Evolutionary conservation across 225 moss, liverwort and hornwort genomes (phyloP), one percentile per base, ranked within the genome.

Genomic region (Pseudisothecium myosuroides): DNA sequence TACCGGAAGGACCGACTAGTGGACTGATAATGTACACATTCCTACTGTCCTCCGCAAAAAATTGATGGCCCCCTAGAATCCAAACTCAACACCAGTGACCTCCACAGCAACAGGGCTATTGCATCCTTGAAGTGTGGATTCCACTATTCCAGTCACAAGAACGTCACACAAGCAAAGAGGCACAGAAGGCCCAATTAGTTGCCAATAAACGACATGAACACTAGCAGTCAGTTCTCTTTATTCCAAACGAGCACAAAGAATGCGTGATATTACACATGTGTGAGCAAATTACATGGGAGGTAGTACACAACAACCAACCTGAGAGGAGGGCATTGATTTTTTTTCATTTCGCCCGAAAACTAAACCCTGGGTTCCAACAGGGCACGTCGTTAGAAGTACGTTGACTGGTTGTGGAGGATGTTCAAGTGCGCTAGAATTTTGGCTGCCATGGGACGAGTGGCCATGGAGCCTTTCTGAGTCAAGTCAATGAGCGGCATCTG

Each of bases 401-500:
- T 92, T 16, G 98, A 98, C 92, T 98, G 97, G 89, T 90, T 95
- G 93, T 98, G 98, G 66, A 98, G 96, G 82, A 98, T 94, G 82
- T 97, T 97, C 76, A 98, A 90, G 88, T 97, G 98, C 29, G 98
- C 98, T 68, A 98, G 90, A 67, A 96, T 97, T 89, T 92, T 94
- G 59, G 98, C 98, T 17, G 98, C 97, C n/a, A 93, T 81, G 24
- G 98, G 96, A 39, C 95, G 97, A 63, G 94, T 96, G 37, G 94
- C 92, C 90, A 87, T 96, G 41, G 97, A 96, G 47, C 98, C 98
- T 43, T 95, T 98, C 90, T 98, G 98, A 32, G 98, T 98, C 79
- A 98, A 92, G 92, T 97, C 96, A 15, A 98, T 98, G 36, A 98
- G 90, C 79, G 98, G 96, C 98, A 98, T 97, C 93, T 98, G 97